phyloP scores from a whole-genome alignment of 306 rosid genomes.

The Luffa acutangula region DNA sequence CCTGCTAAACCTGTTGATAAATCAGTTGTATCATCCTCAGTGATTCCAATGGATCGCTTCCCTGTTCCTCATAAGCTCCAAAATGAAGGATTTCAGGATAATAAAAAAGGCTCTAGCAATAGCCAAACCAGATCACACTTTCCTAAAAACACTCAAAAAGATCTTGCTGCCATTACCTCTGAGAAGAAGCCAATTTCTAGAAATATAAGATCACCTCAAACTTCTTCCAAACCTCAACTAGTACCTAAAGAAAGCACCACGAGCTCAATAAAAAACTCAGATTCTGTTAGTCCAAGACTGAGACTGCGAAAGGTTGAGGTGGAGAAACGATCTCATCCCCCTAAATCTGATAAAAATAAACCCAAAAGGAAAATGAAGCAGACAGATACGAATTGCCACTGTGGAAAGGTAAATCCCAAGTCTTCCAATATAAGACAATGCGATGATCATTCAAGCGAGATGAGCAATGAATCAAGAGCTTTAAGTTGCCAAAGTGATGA shows the following conservation, averaged over 20 bases:
- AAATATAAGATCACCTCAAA: conserved; percentile 27
- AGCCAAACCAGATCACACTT: conserved; percentile 31
- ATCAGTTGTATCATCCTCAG: conserved; percentile 37
- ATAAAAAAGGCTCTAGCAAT: conserved; percentile 27
- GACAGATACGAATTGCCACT: conserved; percentile 35
- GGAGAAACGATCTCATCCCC: conserved; percentile 61
- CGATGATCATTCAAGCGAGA: conserved; percentile 60
- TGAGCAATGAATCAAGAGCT: conserved; percentile 48
- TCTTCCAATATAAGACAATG: conserved; percentile 23
- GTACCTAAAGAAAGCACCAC: conserved; percentile 26
- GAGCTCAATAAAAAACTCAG: conserved; percentile 41
- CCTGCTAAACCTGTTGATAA: conserved; percentile 69
- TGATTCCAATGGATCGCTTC: conserved; percentile 31
- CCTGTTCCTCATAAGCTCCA: conserved; percentile 29
- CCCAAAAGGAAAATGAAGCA: conserved; percentile 40
- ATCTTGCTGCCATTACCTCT: conserved; percentile 27
- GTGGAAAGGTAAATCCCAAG: conserved; percentile 50
- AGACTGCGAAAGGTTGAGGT: conserved; percentile 63
- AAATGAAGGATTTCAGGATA: conserved; percentile 19
- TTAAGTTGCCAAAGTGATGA: conserved; percentile 58
- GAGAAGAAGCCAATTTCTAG: conserved; percentile 43
- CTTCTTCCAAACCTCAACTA: conserved; percentile 41
- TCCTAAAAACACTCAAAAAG: conserved; percentile 30
- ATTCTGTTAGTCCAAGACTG: conserved; percentile 72
- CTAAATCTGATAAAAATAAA: conserved; percentile 46